These are phyloP conservation scores for Triadica sebifera DNA, from an alignment of 345 rosid genomes.

Conservation along the genomic window DNA sequence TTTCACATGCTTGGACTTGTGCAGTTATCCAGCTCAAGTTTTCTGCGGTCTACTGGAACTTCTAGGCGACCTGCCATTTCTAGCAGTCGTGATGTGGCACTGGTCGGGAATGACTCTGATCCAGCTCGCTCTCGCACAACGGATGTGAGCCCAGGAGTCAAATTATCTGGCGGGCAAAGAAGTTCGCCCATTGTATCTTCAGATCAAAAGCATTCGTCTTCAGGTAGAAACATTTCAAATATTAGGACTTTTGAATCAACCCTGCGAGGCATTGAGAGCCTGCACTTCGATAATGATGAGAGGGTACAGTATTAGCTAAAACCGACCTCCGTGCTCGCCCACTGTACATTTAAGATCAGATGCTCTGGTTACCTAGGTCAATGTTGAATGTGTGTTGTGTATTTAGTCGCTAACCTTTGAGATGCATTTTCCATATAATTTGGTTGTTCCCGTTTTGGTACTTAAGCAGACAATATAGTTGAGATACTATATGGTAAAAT, in stretches of 20 bases:
- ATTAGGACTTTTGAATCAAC: slow-evolving; percentile 62
- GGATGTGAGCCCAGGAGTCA: slow-evolving; percentile 50
- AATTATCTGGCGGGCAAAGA: slow-evolving; percentile 55
- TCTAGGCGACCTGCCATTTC: slow-evolving; percentile 49
- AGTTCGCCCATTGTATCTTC: slow-evolving; percentile 53
- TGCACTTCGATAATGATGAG: slow-evolving; percentile 49
- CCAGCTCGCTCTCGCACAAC: slow-evolving; percentile 39
- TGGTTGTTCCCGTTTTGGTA: slow-evolving; percentile 5
- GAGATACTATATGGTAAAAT: not conserved
- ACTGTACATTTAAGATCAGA: slow-evolving; percentile 39
- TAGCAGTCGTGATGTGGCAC: slow-evolving; percentile 49
- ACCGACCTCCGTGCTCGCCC: slow-evolving; percentile 5
- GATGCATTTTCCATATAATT: not conserved
- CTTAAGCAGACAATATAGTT: not conserved
- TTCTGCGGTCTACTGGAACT: slow-evolving; percentile 54
- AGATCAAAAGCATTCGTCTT: slow-evolving; percentile 55
- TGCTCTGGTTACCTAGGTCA: slow-evolving; percentile 1
- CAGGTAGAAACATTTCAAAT: slow-evolving; percentile 50
- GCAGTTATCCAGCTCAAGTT: slow-evolving; percentile 65
- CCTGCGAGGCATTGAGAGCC: slow-evolving; percentile 70
- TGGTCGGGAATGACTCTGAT: slow-evolving; percentile 44
- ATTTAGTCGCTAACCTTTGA: not conserved
- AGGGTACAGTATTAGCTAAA: slow-evolving; percentile 37
- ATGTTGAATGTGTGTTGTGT: slow-evolving; percentile 2
- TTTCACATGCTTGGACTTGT: slow-evolving; percentile 15